Percentiles rank a stretch among this genome's conserved stretches.
phyloP scores from a whole-genome alignment of 768 basidiomycete species.

The Hortiboletus flavorubellus region DNA sequence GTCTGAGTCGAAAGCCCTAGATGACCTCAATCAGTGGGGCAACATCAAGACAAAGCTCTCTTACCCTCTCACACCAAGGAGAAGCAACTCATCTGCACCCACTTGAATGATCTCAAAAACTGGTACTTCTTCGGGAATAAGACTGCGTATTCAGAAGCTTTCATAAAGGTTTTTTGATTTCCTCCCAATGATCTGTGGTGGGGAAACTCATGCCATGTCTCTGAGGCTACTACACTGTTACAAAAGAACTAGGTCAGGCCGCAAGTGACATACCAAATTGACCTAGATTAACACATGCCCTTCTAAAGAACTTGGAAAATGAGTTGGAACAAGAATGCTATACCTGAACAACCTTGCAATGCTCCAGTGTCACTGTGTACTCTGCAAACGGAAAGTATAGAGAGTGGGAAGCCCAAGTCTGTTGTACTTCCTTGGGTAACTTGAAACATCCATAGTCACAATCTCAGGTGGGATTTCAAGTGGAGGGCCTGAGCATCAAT shows the following conservation, averaged over 20 bases:
- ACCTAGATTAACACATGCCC: constrained; percentile 12
- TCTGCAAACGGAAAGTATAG: constrained; percentile 50
- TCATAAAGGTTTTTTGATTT: constrained; percentile 45
- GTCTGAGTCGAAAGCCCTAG: constrained; percentile 52
- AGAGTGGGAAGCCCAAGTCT: constrained; percentile 58
- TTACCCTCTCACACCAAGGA: constrained; percentile 64
- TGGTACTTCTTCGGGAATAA: constrained; percentile 44
- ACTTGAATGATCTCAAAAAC: constrained; percentile 60
- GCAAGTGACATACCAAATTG: constrained; percentile 24
- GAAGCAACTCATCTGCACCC: constrained; percentile 60
- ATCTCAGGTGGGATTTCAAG: background rate
- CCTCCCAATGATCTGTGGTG: constrained; percentile 43
- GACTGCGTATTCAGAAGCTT: constrained; percentile 50
- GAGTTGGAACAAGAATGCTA: background rate
- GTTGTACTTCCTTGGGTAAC: constrained; percentile 25
- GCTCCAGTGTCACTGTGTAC: constrained; percentile 45
- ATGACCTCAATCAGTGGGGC: background rate
- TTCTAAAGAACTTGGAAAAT: background rate
- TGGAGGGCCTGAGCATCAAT: background rate
- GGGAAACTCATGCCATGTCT: constrained; percentile 81
- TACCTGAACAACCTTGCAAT: constrained; percentile 60
- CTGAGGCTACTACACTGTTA: constrained; percentile 51
- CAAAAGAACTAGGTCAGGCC: background rate
- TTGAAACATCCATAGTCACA: background rate
- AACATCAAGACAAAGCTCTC: constrained; percentile 16